Conservation (phyloP, 202 grass and related monocot genomes). For the Panicum hallii region DNA sequence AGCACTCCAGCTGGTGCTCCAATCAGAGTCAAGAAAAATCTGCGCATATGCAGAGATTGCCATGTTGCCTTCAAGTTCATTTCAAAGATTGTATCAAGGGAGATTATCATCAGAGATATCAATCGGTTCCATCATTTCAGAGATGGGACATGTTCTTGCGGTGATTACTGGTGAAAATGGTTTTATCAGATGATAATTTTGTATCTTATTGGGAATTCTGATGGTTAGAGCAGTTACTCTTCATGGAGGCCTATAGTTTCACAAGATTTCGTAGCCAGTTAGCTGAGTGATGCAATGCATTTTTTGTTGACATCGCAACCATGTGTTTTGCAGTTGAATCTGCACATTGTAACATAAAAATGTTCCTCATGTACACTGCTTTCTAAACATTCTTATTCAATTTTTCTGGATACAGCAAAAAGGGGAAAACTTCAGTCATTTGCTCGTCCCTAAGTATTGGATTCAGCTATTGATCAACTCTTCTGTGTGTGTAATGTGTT, state of each 20-base stretch:
- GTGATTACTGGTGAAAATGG: slow-evolving; percentile 77
- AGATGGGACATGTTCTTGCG: slow-evolving; percentile 76
- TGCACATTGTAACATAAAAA: background rate
- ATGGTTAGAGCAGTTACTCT: slow-evolving; percentile 30
- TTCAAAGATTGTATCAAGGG: slow-evolving; percentile 71
- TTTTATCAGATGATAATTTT: background rate
- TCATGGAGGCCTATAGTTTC: slow-evolving; percentile 25
- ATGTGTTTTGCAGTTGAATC: slow-evolving; percentile 10
- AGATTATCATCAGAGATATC: slow-evolving; percentile 84
- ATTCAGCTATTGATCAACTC: background rate
- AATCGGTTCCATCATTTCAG: slow-evolving; percentile 94
- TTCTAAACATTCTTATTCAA: slow-evolving; percentile 1
- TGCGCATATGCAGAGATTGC: slow-evolving; percentile 87
- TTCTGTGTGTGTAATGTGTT: background rate
- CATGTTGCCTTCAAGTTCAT: slow-evolving; percentile 72
- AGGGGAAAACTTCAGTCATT: background rate
- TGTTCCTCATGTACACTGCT: background rate
- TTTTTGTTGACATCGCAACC: slow-evolving; percentile 4
- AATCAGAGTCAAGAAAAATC: slow-evolving; percentile 86
- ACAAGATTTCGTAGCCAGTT: slow-evolving; percentile 25
- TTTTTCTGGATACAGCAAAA: background rate
- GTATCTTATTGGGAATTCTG: slow-evolving; percentile 22
- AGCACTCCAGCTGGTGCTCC: slow-evolving; percentile 64
- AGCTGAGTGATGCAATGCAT: slow-evolving; percentile 1
- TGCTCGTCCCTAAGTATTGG: background rate